A percentile compares a stretch with the other conserved stretches of the same genome.
Conservation (phyloP, 352 stramenopile species). For the Globisporangium nagaii region DNA sequence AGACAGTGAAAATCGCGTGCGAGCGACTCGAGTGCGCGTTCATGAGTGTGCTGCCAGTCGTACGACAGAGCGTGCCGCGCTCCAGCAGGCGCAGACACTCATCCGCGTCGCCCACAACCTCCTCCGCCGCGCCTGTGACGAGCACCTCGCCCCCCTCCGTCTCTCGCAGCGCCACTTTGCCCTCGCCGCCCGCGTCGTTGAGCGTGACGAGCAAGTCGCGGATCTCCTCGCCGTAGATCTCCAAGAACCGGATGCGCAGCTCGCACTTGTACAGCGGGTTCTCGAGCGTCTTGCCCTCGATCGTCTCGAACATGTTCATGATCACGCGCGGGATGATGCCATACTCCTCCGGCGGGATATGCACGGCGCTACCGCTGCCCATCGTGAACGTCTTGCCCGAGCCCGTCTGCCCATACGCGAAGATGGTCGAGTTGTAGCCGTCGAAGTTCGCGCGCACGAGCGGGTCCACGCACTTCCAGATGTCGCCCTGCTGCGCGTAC, state of each 20-base stretch:
- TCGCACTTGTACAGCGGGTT: constrained; percentile 59
- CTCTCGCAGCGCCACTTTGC: constrained; percentile 85
- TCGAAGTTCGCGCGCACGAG: constrained; percentile 81
- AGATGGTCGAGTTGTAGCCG: constrained; percentile 89
- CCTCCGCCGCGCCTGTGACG: constrained; percentile 73
- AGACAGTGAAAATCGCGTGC: constrained; percentile 90
- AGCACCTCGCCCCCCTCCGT: constrained; percentile 74
- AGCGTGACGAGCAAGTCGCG: constrained; percentile 84
- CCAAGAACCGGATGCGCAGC: constrained; percentile 85
- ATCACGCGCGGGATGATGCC: constrained; percentile 87
- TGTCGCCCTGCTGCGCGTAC: constrained; percentile 80
- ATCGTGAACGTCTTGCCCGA: constrained; percentile 89
- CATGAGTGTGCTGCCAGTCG: constrained; percentile 88
- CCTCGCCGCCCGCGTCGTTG: constrained; percentile 39
- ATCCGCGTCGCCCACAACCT: constrained; percentile 56
- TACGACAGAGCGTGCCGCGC: constrained; percentile 77
- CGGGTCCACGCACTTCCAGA: constrained; percentile 80
- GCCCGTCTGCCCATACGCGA: constrained; percentile 85
- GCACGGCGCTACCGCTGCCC: constrained; percentile 79
- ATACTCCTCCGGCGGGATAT: constrained; percentile 75
- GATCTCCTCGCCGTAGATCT: constrained; percentile 92
- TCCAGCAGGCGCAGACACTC: constrained; percentile 82
- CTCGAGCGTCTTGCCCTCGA: constrained; percentile 49
- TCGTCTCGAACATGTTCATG: constrained; percentile 78
- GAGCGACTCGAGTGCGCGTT: constrained; percentile 89